Evolutionary conservation across 352 stramenopile species (phyloP).

Genomic region (Phytophthora nicotianae): DNA sequence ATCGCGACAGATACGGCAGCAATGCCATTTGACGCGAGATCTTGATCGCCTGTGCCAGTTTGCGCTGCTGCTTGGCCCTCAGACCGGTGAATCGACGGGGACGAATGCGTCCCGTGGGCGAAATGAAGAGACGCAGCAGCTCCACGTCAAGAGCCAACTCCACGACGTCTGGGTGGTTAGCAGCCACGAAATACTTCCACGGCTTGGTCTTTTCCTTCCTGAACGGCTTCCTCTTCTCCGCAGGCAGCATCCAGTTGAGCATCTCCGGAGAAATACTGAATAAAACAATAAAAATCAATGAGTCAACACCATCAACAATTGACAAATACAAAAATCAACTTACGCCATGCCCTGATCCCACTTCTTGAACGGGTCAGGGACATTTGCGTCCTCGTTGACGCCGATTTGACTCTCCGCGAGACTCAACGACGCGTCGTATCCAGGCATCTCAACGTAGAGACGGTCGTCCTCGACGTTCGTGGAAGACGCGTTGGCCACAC

Average conservation of each 20-base stretch:
- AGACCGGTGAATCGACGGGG: constrained; percentile 82
- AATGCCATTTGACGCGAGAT: constrained; percentile 78
- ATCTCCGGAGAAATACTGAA: constrained; percentile 63
- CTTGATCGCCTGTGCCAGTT: constrained; percentile 78
- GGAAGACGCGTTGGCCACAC: neutral
- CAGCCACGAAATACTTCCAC: constrained; percentile 81
- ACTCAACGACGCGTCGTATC: constrained; percentile 64
- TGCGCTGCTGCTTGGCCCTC: constrained; percentile 84
- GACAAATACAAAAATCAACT: constrained; percentile 19
- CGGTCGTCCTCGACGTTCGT: constrained; percentile 62
- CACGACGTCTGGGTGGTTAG: constrained; percentile 76
- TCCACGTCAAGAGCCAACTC: constrained; percentile 83
- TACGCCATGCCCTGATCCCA: constrained; percentile 68
- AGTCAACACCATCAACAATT: constrained; percentile 4
- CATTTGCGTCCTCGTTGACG: constrained; percentile 36
- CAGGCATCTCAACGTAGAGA: constrained; percentile 79
- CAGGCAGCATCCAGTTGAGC: constrained; percentile 85
- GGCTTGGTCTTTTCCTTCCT: constrained; percentile 65
- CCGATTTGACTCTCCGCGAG: constrained; percentile 56
- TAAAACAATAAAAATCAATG: constrained; percentile 5
- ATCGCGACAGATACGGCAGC: constrained; percentile 79
- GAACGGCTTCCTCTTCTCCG: constrained; percentile 64
- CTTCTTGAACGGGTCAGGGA: constrained; percentile 49
- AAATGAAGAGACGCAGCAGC: constrained; percentile 83
- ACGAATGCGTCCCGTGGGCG: constrained; percentile 79